Percentiles rank a stretch among this genome's conserved stretches.
Evolutionary conservation across 2,329 filamentous ascomycete species (phyloP).

Genomic region (Arthrobotrys musiformis): DNA sequence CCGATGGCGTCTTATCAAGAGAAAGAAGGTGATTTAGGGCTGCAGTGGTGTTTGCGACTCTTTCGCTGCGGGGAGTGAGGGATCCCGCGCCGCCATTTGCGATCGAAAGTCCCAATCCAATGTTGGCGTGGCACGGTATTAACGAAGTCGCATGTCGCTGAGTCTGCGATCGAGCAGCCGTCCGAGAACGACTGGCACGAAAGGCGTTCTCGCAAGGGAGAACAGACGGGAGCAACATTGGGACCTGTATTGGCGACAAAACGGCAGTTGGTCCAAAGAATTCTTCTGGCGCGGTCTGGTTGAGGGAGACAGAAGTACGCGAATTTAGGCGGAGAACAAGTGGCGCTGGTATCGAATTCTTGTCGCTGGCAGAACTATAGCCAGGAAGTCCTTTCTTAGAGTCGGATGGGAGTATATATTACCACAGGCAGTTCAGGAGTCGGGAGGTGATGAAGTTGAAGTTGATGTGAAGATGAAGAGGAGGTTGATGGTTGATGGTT

Average conservation of each 20-base stretch:
- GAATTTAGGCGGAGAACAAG: slow-evolving; percentile 7
- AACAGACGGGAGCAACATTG: slow-evolving; percentile 54
- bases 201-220: slow-evolving; percentile 56
- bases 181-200: slow-evolving; percentile 51
- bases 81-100: slow-evolving; percentile 1
- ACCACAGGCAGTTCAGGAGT: not conserved
- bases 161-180: slow-evolving; percentile 51
- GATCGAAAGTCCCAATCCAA: slow-evolving; percentile 47
- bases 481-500: not conserved
- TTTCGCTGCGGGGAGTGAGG: slow-evolving; percentile 44
- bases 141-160: slow-evolving; percentile 49
- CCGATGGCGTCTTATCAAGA: slow-evolving; percentile 40
- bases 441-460: not conserved
- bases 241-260: slow-evolving; percentile 44
- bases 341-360: not conserved
- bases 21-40: slow-evolving; percentile 51
- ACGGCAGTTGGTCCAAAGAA: slow-evolving; percentile 19
- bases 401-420: not conserved
- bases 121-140: slow-evolving; percentile 26
- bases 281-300: not conserved
- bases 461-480: not conserved
- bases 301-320: not conserved
- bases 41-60: slow-evolving; percentile 46
- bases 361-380: not conserved
- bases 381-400: not conserved